These are phyloP conservation scores for Baorangia bicolor DNA, from an alignment of 768 basidiomycete species.

Conservation along the genomic window DNA sequence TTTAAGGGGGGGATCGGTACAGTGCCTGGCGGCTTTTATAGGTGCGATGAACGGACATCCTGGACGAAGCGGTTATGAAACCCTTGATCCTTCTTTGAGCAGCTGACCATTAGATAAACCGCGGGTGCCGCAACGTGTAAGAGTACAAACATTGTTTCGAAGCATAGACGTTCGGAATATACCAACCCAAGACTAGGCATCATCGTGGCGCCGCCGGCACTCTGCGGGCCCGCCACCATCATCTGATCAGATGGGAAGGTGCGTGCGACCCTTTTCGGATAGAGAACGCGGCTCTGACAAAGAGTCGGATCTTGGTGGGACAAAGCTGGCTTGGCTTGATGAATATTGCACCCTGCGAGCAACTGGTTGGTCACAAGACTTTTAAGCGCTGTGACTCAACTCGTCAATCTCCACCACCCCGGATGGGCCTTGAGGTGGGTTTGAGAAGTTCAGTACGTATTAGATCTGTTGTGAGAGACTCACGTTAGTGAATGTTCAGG, in stretches of 20 bases:
- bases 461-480: background rate
- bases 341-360: background rate
- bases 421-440: background rate
- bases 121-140: background rate
- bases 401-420: background rate
- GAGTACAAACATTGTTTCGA: background rate
- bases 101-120: background rate
- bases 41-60: background rate
- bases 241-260: background rate
- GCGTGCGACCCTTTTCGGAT: background rate
- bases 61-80: constrained; percentile 4
- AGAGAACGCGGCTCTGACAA: background rate
- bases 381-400: background rate
- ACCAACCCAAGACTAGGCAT: background rate
- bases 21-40: background rate
- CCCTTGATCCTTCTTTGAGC: background rate
- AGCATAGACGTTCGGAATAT: background rate
- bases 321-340: too few relatives aligned
- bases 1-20: too few relatives aligned
- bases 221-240: background rate
- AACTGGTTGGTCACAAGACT: background rate
- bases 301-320: background rate
- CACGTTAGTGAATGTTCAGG: background rate
- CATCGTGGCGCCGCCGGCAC: background rate
- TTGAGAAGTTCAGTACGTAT: background rate